These are phyloP conservation scores for Pyronema omphalodes DNA, from an alignment of 495 filamentous ascomycete genomes.

Conservation along the genomic window DNA sequence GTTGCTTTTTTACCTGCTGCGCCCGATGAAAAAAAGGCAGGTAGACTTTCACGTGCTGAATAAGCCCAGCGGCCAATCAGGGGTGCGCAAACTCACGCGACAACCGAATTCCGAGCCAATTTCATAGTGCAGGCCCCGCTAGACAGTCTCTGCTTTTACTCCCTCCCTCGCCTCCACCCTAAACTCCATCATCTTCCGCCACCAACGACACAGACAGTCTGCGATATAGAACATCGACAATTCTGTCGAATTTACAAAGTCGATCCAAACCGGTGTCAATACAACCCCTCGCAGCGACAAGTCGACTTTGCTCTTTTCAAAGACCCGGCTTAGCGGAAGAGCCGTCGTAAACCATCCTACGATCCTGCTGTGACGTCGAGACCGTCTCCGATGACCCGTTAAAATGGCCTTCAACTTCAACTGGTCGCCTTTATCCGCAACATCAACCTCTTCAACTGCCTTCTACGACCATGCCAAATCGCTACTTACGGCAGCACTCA, in stretches of 20 bases:
- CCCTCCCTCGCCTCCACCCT: not conserved
- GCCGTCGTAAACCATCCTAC: not conserved
- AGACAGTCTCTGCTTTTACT: not conserved
- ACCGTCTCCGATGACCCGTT: not conserved
- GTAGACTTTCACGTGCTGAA: not conserved
- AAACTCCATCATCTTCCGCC: not conserved
- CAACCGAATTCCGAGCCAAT: not conserved
- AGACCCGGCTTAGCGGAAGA: not conserved
- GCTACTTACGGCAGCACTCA: slow-evolving; percentile 81
- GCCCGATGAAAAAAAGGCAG: not conserved
- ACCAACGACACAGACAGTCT: not conserved
- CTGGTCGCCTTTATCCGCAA: slow-evolving; percentile 96
- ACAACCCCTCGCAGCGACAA: not conserved
- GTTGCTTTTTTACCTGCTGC: too few relatives aligned
- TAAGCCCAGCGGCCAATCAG: not conserved
- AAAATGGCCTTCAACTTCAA: slow-evolving; percentile 99
- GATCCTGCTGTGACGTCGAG: not conserved
- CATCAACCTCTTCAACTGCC: slow-evolving; percentile 39
- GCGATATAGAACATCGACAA: not conserved
- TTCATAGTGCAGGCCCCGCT: not conserved
- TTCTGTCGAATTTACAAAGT: not conserved
- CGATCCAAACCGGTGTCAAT: not conserved
- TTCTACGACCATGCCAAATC: slow-evolving; percentile 86
- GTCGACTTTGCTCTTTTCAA: not conserved
- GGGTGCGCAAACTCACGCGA: not conserved